Base-by-base conservation (phyloP, 176 grass and related monocot species). In the Pontederia paniculata region DNA sequence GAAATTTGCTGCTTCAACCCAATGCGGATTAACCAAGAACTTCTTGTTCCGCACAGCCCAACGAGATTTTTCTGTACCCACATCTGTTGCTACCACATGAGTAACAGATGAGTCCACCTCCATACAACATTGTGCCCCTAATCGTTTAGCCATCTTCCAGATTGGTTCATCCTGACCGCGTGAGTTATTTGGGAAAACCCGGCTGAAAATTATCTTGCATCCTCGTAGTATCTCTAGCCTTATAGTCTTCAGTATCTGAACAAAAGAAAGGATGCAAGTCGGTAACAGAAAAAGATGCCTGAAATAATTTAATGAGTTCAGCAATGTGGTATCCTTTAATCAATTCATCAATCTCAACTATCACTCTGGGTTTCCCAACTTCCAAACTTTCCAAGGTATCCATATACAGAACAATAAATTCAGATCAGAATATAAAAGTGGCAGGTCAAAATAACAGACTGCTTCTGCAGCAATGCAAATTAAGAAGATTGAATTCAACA, bases 201-300 rank as follows among this genome's bases (percentile, higher is more conserved):
- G 64, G 60, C 80, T 90, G 74, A 97, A 97, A 53, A 90, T 74
- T 42, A 90, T 54, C 22, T 90, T 90, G 71, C 86, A 97, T 13
- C 82, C 80, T 50, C 84, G 51, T 46, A 97, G 67, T 55, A 87
- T 69, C 50, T 87, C 80, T 43, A 71, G 68, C 2, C 80, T 72
- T 14, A 97, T 62, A 5, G 3, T 53, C 74, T 79, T 89, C 48
- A 97, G 58, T 44, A 97, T 71, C 91, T 96, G 55, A 42, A 74
- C 12, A 18, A 48, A 42, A 19, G 9, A 43, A 43, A 42, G 14
- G 10, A 45, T 44, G 21, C 13, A 56, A 48, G 49, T 63, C 5
- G 63, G 22, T 62, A 43, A 53, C 18, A 50, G 1, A 0, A 37
- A 37, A 37, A 6, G 28, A 37, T 0, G 28, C 28, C 28, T 2